phyloP scores from a whole-genome alignment of 306 rosid species.

The Erythrophleum fordii region DNA sequence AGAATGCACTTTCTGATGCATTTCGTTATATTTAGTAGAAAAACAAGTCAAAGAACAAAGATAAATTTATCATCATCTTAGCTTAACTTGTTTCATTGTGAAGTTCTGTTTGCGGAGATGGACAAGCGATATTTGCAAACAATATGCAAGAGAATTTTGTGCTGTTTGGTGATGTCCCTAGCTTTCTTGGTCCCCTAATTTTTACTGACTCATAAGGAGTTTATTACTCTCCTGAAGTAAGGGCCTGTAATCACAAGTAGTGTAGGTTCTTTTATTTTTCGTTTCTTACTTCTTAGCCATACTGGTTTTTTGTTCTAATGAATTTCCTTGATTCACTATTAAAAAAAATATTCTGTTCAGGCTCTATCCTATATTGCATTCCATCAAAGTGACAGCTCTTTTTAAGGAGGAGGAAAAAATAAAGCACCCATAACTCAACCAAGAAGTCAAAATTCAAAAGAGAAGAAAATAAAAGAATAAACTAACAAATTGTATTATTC shows the following conservation, averaged over 20 bases:
- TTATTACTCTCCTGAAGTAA: conserved; percentile 30
- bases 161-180: conserved; percentile 12
- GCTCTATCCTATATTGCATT: conserved; percentile 17
- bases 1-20: conserved; percentile 7
- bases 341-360: background rate
- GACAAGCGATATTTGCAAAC: conserved; percentile 6
- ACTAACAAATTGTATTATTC: background rate
- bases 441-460: conserved; percentile 7
- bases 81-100: background rate
- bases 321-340: conserved; percentile 23
- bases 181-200: background rate
- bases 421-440: conserved; percentile 27
- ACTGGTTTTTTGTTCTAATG: background rate
- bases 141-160: background rate
- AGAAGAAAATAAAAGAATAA: background rate
- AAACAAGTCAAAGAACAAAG: conserved; percentile 22
- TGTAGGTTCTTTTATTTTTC: conserved; percentile 7
- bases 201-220: background rate
- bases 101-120: background rate
- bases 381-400: conserved; percentile 1
- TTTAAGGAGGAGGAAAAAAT: conserved; percentile 10
- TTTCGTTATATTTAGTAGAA: conserved; percentile 21
- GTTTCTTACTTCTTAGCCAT: conserved; percentile 2
- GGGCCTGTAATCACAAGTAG: background rate
- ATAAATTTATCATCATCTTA: background rate